phyloP scores from a whole-genome alignment of 495 filamentous ascomycete genomes.

The Staphylotrichum longicolle region DNA sequence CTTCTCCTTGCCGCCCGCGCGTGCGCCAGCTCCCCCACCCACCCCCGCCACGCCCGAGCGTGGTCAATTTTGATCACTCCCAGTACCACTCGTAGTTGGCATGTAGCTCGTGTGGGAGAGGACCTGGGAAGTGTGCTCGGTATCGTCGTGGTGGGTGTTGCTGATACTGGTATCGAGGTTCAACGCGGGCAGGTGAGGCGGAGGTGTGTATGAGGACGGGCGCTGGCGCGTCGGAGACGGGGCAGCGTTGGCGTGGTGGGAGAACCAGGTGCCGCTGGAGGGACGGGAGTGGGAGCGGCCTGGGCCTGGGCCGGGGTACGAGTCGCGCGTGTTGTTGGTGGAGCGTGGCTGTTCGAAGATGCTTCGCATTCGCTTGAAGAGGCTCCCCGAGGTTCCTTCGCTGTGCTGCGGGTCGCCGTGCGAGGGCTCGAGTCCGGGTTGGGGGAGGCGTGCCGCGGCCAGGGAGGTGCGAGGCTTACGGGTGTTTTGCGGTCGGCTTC shows the following conservation, averaged over 20 bases:
- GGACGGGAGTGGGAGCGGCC: background rate
- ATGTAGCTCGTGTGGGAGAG: too few relatives aligned
- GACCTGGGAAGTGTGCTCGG: too few relatives aligned
- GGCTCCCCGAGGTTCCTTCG: slow-evolving; percentile 8
- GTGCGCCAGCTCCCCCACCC: background rate
- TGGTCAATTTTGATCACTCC: slow-evolving; percentile 28
- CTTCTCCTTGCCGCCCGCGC: too few relatives aligned
- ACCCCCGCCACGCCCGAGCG: slow-evolving; percentile 25
- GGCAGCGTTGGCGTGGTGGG: background rate
- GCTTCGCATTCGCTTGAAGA: slow-evolving; percentile 38
- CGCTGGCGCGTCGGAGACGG: background rate
- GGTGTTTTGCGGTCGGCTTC: background rate
- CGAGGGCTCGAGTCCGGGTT: background rate
- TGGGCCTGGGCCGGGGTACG: background rate
- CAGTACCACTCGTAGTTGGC: too few relatives aligned
- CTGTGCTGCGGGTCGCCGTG: background rate
- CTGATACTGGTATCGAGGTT: too few relatives aligned
- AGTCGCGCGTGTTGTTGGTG: background rate
- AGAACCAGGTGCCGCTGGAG: background rate
- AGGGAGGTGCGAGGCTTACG: background rate
- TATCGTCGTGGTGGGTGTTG: too few relatives aligned
- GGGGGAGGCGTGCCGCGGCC: background rate
- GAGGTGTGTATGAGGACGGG: background rate
- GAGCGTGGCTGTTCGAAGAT: slow-evolving; percentile 32
- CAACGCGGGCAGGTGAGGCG: background rate